Base-by-base conservation (phyloP, 257 asterid species). In the Solanum medicagineum region DNA sequence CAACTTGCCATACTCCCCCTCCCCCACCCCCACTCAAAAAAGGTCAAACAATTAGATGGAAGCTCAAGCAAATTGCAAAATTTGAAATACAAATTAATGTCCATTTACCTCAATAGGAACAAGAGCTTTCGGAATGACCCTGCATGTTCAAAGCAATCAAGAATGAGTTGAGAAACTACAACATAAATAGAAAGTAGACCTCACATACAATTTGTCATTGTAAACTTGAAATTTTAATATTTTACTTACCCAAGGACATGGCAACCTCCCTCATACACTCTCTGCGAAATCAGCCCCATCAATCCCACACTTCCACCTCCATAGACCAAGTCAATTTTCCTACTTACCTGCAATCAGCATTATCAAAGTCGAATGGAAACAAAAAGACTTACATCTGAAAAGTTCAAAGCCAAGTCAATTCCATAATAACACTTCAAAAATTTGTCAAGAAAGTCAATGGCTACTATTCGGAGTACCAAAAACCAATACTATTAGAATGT, bases 271-370 rank as follows among this genome's bases (percentile, higher is more conserved):
- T 94, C 98, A 89, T 85, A 91, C 12, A 94, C 99, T 91, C 91
- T 91, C 89, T 93, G 95, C 70, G 99, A 94, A 29, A 97, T 87
- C 85, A 95, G 87, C 59, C 99, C 99, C 99, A 97, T 97, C 82
- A 97, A 91, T 84, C 99, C 99, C 83, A 95, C 88, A 89, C 99
- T 97, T 66, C 99, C 99, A 87, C 99, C 99, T 15, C 99, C 99
- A 90, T 97, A 97, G 36, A 97, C 99, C 92, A 97, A 89, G 88
- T 93, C 90, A 89, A 97, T 92, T 89, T 92, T 97, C 92, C 98
- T 94, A 85, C 82, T 87, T 88, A 95, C 98, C 99, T 97, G 90
- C 90, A 90, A 83, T 70, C 70, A 87, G 70, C 40, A 56, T 84
- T 49, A 42, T 84, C 44, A 70, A 53, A 79, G 80, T 81, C 40